Conservation (phyloP, 768 basidiomycete species). For the Lyophyllum shimeji region DNA sequence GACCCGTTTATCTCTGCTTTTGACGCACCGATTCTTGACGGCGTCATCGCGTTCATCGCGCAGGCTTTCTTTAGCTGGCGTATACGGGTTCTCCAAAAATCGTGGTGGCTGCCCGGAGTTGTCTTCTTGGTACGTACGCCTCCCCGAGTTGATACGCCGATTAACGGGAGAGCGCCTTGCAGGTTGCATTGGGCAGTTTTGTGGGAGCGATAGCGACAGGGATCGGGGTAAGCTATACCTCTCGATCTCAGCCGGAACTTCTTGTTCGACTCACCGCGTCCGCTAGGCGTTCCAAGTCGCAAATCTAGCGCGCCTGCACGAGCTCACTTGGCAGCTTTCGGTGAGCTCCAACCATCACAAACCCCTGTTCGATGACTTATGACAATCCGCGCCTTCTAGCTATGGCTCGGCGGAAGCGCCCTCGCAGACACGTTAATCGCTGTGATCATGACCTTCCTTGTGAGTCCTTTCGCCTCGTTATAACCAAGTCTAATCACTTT, state of each 20-base stretch:
- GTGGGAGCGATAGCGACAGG: constrained; percentile 10
- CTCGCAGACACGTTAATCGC: constrained; percentile 14
- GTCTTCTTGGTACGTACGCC: neutral
- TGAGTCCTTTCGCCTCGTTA: neutral
- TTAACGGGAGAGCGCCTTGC: neutral
- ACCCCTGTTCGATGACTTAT: neutral
- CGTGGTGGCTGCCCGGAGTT: neutral
- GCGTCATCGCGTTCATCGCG: constrained; percentile 5
- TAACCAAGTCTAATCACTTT: neutral
- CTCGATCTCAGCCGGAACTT: neutral
- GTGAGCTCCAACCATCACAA: neutral
- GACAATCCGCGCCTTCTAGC: neutral
- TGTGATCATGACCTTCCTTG: constrained; percentile 9
- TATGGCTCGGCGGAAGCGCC: constrained; percentile 14
- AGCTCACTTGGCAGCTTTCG: constrained; percentile 13
- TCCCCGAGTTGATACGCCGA: too few relatives aligned
- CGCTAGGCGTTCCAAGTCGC: constrained; percentile 4
- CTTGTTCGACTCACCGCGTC: too few relatives aligned
- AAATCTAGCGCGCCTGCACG: constrained; percentile 4
- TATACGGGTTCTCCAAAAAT: neutral
- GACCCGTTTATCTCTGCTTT: constrained; percentile 18
- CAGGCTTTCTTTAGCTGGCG: constrained; percentile 6
- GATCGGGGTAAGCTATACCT: constrained; percentile 1
- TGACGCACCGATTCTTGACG: neutral
- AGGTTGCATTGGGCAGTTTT: constrained; percentile 7